A percentile compares a stretch with the other conserved stretches of the same genome.
These are phyloP conservation scores for Hymenoscyphus fructigenus DNA, from an alignment of 2,329 filamentous ascomycete species.

Conservation along the genomic window DNA sequence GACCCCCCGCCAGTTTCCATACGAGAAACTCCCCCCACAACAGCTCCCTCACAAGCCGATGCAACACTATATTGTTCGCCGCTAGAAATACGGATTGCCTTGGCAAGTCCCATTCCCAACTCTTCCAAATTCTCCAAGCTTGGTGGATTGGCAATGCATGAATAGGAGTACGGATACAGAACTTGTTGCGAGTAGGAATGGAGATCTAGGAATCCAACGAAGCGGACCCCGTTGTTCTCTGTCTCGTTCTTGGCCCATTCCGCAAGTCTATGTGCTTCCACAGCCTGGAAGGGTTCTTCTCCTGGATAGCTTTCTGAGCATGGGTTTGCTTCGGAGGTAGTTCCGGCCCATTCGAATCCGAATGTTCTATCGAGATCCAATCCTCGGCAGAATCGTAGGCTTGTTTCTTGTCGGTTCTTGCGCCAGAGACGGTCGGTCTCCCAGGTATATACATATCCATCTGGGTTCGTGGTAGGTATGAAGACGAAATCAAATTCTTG, in stretches of 20 bases:
- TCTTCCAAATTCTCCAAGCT: slow-evolving; percentile 91
- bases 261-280: slow-evolving; percentile 73
- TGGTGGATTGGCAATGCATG: slow-evolving; percentile 74
- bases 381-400: slow-evolving; percentile 78
- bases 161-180: slow-evolving; percentile 87
- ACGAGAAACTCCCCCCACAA: slow-evolving; percentile 45
- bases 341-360: slow-evolving; percentile 78
- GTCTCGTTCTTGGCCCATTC: slow-evolving; percentile 83
- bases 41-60: slow-evolving; percentile 83
- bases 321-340: slow-evolving; percentile 67
- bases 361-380: slow-evolving; percentile 88
- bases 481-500: slow-evolving; percentile 85
- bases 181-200: slow-evolving; percentile 97
- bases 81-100: slow-evolving; percentile 79
- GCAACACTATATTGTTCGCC: slow-evolving; percentile 75
- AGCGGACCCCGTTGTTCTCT: slow-evolving; percentile 65
- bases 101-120: slow-evolving; percentile 81
- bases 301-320: slow-evolving; percentile 92
- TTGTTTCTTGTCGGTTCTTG: slow-evolving; percentile 86
- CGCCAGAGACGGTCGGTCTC: slow-evolving; percentile 89
- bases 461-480: slow-evolving; percentile 85
- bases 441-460: slow-evolving; percentile 95
- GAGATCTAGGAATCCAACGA: slow-evolving; percentile 84
- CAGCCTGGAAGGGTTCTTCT: slow-evolving; percentile 75
- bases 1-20: slow-evolving; percentile 80